These are phyloP conservation scores for Carex cristatella DNA, from an alignment of 176 grass and related monocot species.

Conservation along the genomic window DNA sequence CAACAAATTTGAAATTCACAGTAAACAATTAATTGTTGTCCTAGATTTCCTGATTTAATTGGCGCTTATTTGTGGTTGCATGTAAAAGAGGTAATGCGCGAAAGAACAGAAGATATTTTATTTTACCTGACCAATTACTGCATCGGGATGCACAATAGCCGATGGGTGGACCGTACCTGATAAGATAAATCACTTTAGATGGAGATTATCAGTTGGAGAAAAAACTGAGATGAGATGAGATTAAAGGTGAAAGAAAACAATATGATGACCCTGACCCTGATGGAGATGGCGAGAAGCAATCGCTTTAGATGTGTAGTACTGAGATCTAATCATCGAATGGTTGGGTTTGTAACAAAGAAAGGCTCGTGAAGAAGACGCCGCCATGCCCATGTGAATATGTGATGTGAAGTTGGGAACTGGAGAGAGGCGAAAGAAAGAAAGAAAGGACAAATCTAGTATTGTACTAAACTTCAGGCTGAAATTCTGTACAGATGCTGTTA, in stretches of 20 bases:
- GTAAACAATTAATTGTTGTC: background rate
- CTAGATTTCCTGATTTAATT: background rate
- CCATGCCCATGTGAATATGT: background rate
- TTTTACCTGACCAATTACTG: constrained; percentile 56
- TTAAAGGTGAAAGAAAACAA: no score
- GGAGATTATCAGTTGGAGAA: no score
- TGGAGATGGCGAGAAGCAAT: constrained; percentile 28
- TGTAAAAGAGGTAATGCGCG: no score
- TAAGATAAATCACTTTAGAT: background rate
- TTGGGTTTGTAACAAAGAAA: background rate
- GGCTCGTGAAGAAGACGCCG: constrained; percentile 29
- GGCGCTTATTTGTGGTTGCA: background rate
- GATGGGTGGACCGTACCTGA: constrained; percentile 13
- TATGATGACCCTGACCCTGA: no score
- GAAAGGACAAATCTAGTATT: background rate
- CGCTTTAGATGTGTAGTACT: background rate
- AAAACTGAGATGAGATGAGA: no score
- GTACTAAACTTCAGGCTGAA: background rate
- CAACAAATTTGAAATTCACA: constrained; percentile 9
- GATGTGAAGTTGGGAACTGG: background rate
- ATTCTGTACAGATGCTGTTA: background rate
- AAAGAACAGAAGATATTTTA: no score
- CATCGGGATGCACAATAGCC: constrained; percentile 64
- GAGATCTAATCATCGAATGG: background rate
- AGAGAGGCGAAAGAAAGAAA: background rate